Conservation (phyloP, 2,329 filamentous ascomycete genomes). For the Monosporascus cannonballus region DNA sequence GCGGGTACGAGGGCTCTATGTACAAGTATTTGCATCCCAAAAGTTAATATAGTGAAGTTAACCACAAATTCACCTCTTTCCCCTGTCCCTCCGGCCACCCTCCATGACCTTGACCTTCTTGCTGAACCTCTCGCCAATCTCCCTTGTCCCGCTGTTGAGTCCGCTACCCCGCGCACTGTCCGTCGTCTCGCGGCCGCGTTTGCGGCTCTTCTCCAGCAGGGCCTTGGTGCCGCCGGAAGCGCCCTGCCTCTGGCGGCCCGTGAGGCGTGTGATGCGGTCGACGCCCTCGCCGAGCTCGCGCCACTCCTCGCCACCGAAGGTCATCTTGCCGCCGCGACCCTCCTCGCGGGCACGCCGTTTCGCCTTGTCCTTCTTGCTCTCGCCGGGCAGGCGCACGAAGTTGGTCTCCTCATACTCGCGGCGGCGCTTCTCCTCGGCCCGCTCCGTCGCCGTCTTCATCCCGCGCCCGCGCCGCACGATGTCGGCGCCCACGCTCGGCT, state of each 20-base stretch:
- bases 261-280: slow-evolving; percentile 80
- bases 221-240: slow-evolving; percentile 51
- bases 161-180: slow-evolving; percentile 67
- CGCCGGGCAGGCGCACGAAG: slow-evolving; percentile 77
- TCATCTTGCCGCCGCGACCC: slow-evolving; percentile 52
- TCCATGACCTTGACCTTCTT: slow-evolving; percentile 57
- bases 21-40: too few species aligned
- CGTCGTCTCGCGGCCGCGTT: slow-evolving; percentile 61
- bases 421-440: slow-evolving; percentile 71
- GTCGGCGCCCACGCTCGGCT: slow-evolving; percentile 88
- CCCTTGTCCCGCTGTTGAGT: slow-evolving; percentile 33
- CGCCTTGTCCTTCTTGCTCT: slow-evolving; percentile 78
- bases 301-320: slow-evolving; percentile 89
- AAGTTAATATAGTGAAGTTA: too few species aligned
- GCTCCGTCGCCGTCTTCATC: slow-evolving; percentile 70
- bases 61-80: slow-evolving; percentile 16
- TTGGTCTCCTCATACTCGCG: slow-evolving; percentile 88
- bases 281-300: slow-evolving; percentile 75
- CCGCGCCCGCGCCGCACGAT: slow-evolving; percentile 74
- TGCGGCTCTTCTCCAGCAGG: slow-evolving; percentile 77
- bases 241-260: slow-evolving; percentile 60
- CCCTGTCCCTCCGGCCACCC: slow-evolving; percentile 32
- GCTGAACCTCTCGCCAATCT: slow-evolving; percentile 69
- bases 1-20: too few species aligned
- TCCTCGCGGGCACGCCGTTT: slow-evolving; percentile 52